Evolutionary conservation across 2,329 filamentous ascomycete genomes (phyloP), one percentile per base, ranked within the genome.

Genomic region (Triangularia setosa): DNA sequence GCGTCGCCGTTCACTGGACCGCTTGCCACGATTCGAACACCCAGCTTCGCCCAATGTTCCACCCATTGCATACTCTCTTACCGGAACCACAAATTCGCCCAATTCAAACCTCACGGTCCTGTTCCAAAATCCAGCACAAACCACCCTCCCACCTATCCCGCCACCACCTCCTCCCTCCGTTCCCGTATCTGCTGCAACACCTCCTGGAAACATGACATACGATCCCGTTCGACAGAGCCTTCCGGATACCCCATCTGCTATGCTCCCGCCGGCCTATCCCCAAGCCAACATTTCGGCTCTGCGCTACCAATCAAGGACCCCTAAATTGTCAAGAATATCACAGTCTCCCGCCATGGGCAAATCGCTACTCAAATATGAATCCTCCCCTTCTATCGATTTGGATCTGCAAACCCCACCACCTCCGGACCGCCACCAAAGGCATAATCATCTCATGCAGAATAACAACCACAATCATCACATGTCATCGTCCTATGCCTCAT

Each of bases 51-150:
- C 84, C 0, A 82, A 80, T 59, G 78, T 79, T 44, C 78, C 79
- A 8, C 81, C 79, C 0, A 91, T 96, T 64, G 92, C 91, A 1
- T 96, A 91, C 90, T 93, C 91, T 7, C 78, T 96, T n/a, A 92
- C 92, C 0, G 92, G 92, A 14, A 94, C 90, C 1, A 93, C 91
- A 62, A 92, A 96, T 72, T 95, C 91, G 3, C 90, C 91, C 1
- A 93, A 88, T 67, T 92, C 92, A 0, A 95, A 91, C 72, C 79
- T 96, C 4, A 93, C 92, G 0, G 84, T 94, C 63, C 85, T 96
- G 73, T 96, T 92, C 73, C 88, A 91, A 65, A 82, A 63, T 18
- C 69, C 61, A 1, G 57, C 68, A 8, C 56, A 55, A 16, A 28
- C 56, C 57, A 55, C 58, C 6, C 64, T 55, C 33, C 60, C 59